Conservation (phyloP, 2,329 filamentous ascomycete species). For the Colletotrichum acutatum region DNA sequence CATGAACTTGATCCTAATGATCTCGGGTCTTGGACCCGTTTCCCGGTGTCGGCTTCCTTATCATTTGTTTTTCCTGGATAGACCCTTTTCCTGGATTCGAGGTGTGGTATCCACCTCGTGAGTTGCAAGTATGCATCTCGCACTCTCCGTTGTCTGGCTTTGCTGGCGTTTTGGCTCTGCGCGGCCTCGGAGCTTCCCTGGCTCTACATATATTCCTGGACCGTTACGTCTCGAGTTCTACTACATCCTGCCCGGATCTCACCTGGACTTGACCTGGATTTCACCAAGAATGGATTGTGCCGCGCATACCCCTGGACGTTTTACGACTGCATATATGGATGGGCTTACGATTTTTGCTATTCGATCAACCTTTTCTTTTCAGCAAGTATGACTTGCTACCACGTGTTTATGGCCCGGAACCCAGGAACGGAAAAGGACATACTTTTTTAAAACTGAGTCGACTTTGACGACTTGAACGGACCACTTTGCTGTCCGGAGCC, state of each 20-base stretch:
- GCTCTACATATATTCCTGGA: slow-evolving; percentile 16
- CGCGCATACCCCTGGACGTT: slow-evolving; percentile 32
- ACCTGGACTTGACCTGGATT: slow-evolving; percentile 19
- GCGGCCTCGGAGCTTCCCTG: slow-evolving; percentile 12
- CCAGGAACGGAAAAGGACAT: slow-evolving; percentile 34
- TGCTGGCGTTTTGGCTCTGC: slow-evolving; percentile 27
- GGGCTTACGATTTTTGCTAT: slow-evolving; percentile 34
- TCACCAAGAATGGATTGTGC: slow-evolving; percentile 28
- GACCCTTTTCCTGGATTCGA: slow-evolving; percentile 26
- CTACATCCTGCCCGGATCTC: slow-evolving; percentile 10
- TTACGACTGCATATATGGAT: slow-evolving; percentile 38
- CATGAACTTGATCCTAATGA: slow-evolving; percentile 37
- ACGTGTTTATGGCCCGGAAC: slow-evolving; percentile 24
- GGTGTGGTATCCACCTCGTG: slow-evolving; percentile 26
- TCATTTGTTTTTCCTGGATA: slow-evolving; percentile 36
- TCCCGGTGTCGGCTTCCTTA: slow-evolving; percentile 35
- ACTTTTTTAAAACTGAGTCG: slow-evolving; percentile 15
- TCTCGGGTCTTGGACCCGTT: slow-evolving; percentile 33
- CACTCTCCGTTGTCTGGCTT: slow-evolving; percentile 28
- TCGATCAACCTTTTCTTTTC: slow-evolving; percentile 25
- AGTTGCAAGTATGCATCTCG: slow-evolving; percentile 38
- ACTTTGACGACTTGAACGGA: slow-evolving; percentile 21
- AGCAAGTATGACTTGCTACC: slow-evolving; percentile 32
- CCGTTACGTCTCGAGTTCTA: slow-evolving; percentile 3
- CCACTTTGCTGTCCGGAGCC: slow-evolving; percentile 36